A percentile compares a stretch with the other conserved stretches of the same genome.
Conservation (phyloP, 768 basidiomycete genomes). For the Suillus bovinus region DNA sequence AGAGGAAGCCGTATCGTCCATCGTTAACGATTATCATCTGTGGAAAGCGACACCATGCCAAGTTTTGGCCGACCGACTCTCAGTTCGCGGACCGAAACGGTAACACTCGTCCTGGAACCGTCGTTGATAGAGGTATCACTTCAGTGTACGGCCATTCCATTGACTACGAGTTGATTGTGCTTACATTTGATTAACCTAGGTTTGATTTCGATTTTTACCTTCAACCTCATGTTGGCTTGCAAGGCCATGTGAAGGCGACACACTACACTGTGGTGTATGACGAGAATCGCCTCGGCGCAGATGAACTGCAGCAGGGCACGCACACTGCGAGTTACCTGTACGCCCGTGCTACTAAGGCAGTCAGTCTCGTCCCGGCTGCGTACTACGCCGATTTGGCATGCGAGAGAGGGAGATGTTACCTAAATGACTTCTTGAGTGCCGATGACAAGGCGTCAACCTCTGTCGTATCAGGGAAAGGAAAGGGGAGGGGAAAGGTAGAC, state of each 20-base stretch:
- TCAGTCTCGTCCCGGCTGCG: too few relatives aligned
- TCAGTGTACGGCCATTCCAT: conserved; percentile 48
- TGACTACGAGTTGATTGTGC: conserved; percentile 14
- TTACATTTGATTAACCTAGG: conserved; percentile 27
- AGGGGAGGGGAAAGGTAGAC: conserved; percentile 32
- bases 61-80: too few relatives aligned
- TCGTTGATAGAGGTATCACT: conserved; percentile 79
- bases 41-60: too few relatives aligned
- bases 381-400: too few relatives aligned
- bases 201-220: conserved; percentile 70
- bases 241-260: conserved; percentile 70
- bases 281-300: conserved; percentile 66
- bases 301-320: conserved; percentile 76
- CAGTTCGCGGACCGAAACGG: too few relatives aligned
- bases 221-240: conserved; percentile 73
- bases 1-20: conserved; percentile 55
- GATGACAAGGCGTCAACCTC: conserved; percentile 48
- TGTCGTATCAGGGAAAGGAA: conserved; percentile 35
- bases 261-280: conserved; percentile 84
- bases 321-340: conserved; percentile 73
- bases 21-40: conserved; percentile 70
- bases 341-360: too few relatives aligned
- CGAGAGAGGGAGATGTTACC: conserved; percentile 72
- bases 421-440: conserved; percentile 67
- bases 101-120: too few relatives aligned